phyloP scores from a whole-genome alignment of 116 monocot genomes.

The Dioscorea cayenensis region DNA sequence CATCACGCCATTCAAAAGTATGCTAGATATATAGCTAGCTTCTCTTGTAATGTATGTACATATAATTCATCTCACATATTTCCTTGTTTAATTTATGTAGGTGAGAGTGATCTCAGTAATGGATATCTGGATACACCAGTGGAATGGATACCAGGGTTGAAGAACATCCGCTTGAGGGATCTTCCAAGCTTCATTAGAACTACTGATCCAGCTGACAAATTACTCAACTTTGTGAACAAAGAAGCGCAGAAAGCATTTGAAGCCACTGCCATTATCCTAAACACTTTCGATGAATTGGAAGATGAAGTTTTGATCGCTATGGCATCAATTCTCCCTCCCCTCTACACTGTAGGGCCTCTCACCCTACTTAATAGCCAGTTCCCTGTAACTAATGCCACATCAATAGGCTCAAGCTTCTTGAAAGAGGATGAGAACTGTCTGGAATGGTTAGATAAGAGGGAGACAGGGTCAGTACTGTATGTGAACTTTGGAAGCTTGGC shows the following conservation, averaged over 20 bases:
- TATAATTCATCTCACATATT: too few species aligned
- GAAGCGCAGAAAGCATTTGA: not conserved
- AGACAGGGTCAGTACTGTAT: not conserved
- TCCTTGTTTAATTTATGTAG: not conserved
- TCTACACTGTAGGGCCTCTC: not conserved
- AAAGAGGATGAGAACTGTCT: not conserved
- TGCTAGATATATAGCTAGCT: too few species aligned
- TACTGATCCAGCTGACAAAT: not conserved
- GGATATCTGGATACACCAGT: slow-evolving; percentile 1
- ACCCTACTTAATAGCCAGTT: not conserved
- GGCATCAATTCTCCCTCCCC: not conserved
- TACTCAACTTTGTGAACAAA: not conserved
- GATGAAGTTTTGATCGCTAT: not conserved
- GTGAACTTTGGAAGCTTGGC: slow-evolving; percentile 5
- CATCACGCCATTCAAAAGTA: too few species aligned
- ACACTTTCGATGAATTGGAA: slow-evolving; percentile 6
- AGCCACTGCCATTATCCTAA: not conserved
- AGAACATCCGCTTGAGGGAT: not conserved
- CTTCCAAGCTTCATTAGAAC: slow-evolving; percentile 3
- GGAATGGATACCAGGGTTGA: not conserved
- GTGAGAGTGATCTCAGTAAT: not conserved
- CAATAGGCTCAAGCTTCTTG: not conserved
- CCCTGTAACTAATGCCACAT: too few species aligned
- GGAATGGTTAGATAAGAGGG: not conserved
- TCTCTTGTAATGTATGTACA: too few species aligned